Evolutionary conservation across 176 grass and related monocot species (phyloP).

Genomic region (Phoenix dactylifera): DNA sequence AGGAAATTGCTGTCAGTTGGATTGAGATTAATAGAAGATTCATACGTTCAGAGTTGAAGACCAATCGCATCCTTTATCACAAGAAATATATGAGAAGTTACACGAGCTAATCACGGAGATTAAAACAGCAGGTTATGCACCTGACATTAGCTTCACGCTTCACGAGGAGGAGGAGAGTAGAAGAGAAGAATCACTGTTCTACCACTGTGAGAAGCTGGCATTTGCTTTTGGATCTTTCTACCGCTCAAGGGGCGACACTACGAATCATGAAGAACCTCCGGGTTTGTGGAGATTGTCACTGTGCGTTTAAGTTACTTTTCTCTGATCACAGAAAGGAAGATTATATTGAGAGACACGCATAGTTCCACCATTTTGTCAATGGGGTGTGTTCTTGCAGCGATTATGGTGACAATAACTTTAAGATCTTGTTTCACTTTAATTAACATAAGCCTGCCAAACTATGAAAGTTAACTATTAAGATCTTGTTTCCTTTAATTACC

Average conservation of each 20-base stretch:
- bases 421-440: too few species aligned
- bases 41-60: slow-evolving; percentile 37
- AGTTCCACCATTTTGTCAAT: slow-evolving; percentile 25
- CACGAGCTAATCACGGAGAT: slow-evolving; percentile 23
- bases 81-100: slow-evolving; percentile 28
- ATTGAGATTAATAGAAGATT: slow-evolving; percentile 24
- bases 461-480: too few species aligned
- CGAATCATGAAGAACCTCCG: slow-evolving; percentile 40
- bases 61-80: slow-evolving; percentile 25
- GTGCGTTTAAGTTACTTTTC: slow-evolving; percentile 34
- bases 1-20: slow-evolving; percentile 32
- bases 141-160: slow-evolving; percentile 34
- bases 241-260: slow-evolving; percentile 18
- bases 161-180: slow-evolving; percentile 12
- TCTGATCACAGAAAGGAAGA: slow-evolving; percentile 27
- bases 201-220: slow-evolving; percentile 38
- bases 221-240: slow-evolving; percentile 35
- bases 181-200: slow-evolving; percentile 30
- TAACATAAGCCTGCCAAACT: too few species aligned
- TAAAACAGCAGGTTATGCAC: slow-evolving; percentile 29
- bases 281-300: slow-evolving; percentile 35
- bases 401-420: slow-evolving; percentile 27
- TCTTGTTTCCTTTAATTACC: too few species aligned
- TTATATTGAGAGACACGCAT: slow-evolving; percentile 30
- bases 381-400: slow-evolving; percentile 34